Percentiles rank a stretch among this genome's conserved stretches.
These are phyloP conservation scores for Eucalyptus victrix DNA, from an alignment of 345 rosid species.

Conservation along the genomic window DNA sequence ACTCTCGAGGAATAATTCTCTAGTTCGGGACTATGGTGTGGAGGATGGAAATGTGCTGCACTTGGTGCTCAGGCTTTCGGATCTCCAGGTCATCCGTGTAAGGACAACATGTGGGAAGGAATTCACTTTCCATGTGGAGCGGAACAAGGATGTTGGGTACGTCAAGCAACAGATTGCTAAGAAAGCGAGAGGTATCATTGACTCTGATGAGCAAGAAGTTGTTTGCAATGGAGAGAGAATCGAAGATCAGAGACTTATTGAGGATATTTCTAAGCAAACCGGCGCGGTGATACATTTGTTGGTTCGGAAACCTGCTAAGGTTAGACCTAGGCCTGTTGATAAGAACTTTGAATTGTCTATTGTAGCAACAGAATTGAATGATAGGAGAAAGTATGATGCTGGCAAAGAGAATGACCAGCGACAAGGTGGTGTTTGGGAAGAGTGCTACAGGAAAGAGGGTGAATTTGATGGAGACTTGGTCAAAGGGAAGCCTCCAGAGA, in stretches of 20 bases:
- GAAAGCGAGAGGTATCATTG: conserved; percentile 31
- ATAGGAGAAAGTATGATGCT: conserved; percentile 1
- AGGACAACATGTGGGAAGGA: conserved; percentile 45
- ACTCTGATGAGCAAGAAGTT: conserved; percentile 48
- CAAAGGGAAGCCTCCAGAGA: conserved; percentile 4
- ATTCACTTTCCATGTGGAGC: conserved; percentile 38
- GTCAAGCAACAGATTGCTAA: conserved; percentile 51
- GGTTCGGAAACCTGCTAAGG: conserved; percentile 50
- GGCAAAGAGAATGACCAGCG: conserved; percentile 1
- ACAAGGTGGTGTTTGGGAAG: background rate
- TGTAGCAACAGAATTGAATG: conserved; percentile 22
- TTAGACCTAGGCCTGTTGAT: conserved; percentile 46
- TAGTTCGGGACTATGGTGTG: conserved; percentile 61
- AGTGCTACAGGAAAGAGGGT: background rate
- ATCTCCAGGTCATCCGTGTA: conserved; percentile 58
- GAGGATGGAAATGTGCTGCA: conserved; percentile 60
- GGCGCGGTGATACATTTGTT: conserved; percentile 54
- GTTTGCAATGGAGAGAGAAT: conserved; percentile 54
- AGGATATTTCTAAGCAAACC: conserved; percentile 31
- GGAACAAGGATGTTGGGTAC: conserved; percentile 59
- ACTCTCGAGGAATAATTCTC: conserved; percentile 51
- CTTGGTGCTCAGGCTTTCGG: conserved; percentile 63
- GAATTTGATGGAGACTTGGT: background rate
- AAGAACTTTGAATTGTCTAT: conserved; percentile 57
- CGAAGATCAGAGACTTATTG: conserved; percentile 54